phyloP scores from a whole-genome alignment of 1,284 basidiomycete genomes.

The Boletellus deceptivus region DNA sequence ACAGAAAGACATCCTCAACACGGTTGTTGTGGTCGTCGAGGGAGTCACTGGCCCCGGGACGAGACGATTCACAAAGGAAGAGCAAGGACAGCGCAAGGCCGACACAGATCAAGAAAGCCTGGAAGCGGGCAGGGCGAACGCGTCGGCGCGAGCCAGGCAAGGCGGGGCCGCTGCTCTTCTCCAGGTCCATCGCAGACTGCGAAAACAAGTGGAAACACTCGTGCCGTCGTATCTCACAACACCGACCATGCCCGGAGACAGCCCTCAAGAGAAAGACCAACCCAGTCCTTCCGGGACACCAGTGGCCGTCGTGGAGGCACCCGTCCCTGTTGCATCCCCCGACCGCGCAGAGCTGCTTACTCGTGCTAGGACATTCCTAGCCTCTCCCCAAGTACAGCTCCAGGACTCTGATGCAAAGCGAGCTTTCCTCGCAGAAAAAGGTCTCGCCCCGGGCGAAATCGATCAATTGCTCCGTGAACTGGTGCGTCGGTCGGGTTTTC shows the following conservation, averaged over 20 bases:
- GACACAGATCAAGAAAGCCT: constrained; percentile 5
- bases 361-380: constrained; percentile 61
- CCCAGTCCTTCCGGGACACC: too few relatives aligned
- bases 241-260: constrained; percentile 10
- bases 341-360: constrained; percentile 48
- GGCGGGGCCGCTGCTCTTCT: background rate
- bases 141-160: constrained; percentile 10
- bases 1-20: constrained; percentile 30
- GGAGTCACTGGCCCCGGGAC: background rate
- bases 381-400: constrained; percentile 59
- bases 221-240: too few relatives aligned
- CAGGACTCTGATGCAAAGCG: constrained; percentile 59
- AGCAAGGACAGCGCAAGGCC: constrained; percentile 8
- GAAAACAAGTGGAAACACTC: too few relatives aligned
- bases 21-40: constrained; percentile 16
- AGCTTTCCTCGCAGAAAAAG: constrained; percentile 69
- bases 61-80: constrained; percentile 12
- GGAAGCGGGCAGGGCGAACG: constrained; percentile 1
- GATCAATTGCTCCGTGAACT: constrained; percentile 54
- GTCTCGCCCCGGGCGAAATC: constrained; percentile 60
- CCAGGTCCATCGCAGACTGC: too few relatives aligned
- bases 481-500: constrained; percentile 34
- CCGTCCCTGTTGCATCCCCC: background rate
- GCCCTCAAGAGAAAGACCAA: background rate
- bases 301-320: background rate